A percentile compares a stretch with the other conserved stretches of the same genome.
Evolutionary conservation across 202 grass and related monocot species (phyloP).

Genomic region (Eragrostis tef): DNA sequence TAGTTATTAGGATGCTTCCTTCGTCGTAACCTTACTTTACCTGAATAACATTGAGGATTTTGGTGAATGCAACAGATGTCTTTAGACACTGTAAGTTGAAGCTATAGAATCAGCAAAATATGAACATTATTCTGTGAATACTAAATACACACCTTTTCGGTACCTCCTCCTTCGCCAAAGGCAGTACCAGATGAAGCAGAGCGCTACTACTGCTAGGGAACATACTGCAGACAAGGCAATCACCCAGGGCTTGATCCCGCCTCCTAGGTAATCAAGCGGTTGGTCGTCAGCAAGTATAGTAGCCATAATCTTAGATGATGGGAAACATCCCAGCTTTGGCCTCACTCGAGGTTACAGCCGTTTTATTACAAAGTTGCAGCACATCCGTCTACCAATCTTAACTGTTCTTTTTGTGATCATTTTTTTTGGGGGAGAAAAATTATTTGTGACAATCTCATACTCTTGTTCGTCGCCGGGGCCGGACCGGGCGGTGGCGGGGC

Average conservation of each 20-base stretch:
- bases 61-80: too few species aligned
- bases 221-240: neutral
- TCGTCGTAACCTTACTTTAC: neutral
- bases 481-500: neutral
- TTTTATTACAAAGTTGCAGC: too few species aligned
- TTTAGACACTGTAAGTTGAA: neutral
- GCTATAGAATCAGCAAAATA: too few species aligned
- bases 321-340: too few species aligned
- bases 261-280: neutral
- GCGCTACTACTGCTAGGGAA: neutral
- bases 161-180: neutral
- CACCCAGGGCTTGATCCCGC: conserved; percentile 5
- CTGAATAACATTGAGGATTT: conserved; percentile 21
- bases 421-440: too few species aligned
- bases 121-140: neutral
- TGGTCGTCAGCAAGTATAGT: neutral
- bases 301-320: neutral
- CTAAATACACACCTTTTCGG: conserved; percentile 20
- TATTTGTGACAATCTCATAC: neutral
- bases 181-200: conserved; percentile 36
- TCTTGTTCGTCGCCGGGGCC: neutral
- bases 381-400: too few species aligned
- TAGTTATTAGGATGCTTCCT: neutral
- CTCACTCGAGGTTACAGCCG: too few species aligned
- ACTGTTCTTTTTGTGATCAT: too few species aligned